These are phyloP conservation scores for Rhynchospora breviuscula DNA, from an alignment of 176 grass and related monocot species.

Conservation along the genomic window DNA sequence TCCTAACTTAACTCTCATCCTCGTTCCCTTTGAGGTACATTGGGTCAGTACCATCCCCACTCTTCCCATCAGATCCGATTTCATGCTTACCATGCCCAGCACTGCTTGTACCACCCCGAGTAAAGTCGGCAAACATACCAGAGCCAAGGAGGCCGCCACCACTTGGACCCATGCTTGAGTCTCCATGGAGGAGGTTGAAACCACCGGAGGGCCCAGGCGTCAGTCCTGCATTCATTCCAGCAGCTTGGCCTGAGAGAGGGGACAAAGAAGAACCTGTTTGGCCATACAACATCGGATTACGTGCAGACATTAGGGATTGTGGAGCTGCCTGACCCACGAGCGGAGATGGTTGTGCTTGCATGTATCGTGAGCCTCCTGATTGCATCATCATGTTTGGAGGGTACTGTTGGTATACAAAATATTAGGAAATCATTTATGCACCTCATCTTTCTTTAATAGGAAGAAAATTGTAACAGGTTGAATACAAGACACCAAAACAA, in stretches of 20 bases:
- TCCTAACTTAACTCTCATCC: slow-evolving; percentile 46
- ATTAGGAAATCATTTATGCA: background rate
- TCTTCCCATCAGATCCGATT: slow-evolving; percentile 41
- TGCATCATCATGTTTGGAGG: slow-evolving; percentile 84
- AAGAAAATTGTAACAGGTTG: background rate
- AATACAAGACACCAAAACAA: background rate
- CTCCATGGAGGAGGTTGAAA: slow-evolving; percentile 84
- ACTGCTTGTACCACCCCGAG: slow-evolving; percentile 35
- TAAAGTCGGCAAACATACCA: slow-evolving; percentile 62
- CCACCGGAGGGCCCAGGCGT: slow-evolving; percentile 48
- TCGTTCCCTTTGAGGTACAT: slow-evolving; percentile 86
- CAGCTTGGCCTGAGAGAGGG: slow-evolving; percentile 55
- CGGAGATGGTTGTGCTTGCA: slow-evolving; percentile 66
- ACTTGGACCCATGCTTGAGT: slow-evolving; percentile 61
- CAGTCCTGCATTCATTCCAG: slow-evolving; percentile 57
- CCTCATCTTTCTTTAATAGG: background rate
- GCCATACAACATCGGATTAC: slow-evolving; percentile 73
- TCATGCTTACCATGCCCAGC: slow-evolving; percentile 46
- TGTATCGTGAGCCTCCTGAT: slow-evolving; percentile 60
- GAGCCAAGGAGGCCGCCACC: slow-evolving; percentile 43
- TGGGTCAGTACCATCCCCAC: slow-evolving; percentile 51
- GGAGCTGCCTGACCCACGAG: slow-evolving; percentile 38
- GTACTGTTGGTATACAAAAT: slow-evolving; percentile 39
- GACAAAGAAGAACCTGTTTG: slow-evolving; percentile 56
- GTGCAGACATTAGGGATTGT: slow-evolving; percentile 72